Base-by-base conservation (phyloP, 257 asterid genomes). In the Solanum neorickii region DNA sequence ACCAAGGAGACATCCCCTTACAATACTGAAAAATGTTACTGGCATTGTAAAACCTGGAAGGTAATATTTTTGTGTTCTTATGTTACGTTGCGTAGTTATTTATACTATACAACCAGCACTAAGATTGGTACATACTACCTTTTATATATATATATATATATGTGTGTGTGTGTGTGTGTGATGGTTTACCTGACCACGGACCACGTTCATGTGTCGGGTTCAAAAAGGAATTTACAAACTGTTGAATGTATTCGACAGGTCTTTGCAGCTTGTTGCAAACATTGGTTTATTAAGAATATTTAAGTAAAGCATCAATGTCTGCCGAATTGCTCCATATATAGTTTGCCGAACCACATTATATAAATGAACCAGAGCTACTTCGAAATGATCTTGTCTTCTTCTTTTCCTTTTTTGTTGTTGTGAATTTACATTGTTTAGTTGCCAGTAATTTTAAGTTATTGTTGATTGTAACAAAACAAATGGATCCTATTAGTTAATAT, bases 21-120 rank as follows among this genome's bases (percentile, higher is more conserved):
- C 92, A 91, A 94, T 96, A 87, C 89, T 96, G 88, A 93, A 94
- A 44, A 90, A 93, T 87, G 80, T 96, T 84, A 91, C 90, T 20
- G 99, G 99, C 70, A 93, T 90, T 74, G 92, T 96, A 35, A 93
- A 91, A 86, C 99, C 99, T 69, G 97, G 98, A 88, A 95, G 99
- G 99, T 95, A 90, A 65, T 83, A 4, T 14, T 35, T 59, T 29
- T 37, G 20, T 84, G 20, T 84, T 84, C 16, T 60, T 66, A 66
- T 66, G 73, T 66, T n/a, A 66, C 73, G 9, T 66, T n/a, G 73
- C 73, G 27, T 12, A 66, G 20, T 66, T 18, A 25, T 25, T 12
- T 10, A 66, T 66, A 27, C 20, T 25, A 25, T 16, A 29, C 35
- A 35, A 66, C 73, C 73, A 66, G 18, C 73, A 25, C 73, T 66